phyloP scores from a whole-genome alignment of 371 early-diverging fungal species.

The Funneliformis caledonium region DNA sequence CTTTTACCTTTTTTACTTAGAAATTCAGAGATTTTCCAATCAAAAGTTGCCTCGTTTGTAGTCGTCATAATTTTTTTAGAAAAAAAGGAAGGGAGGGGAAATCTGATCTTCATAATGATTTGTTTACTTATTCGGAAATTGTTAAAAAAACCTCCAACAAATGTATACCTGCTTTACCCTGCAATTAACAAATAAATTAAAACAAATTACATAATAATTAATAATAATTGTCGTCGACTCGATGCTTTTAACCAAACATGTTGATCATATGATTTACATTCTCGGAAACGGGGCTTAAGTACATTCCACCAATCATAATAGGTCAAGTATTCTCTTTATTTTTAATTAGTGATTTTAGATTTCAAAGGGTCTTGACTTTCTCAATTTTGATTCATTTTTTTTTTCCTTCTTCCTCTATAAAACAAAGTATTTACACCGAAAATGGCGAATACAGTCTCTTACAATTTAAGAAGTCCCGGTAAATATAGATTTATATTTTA shows the following conservation, averaged over 20 bases:
- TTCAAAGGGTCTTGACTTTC: too few species aligned
- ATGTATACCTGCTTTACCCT: too few species aligned
- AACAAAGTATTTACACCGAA: not conserved
- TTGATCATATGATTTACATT: too few species aligned
- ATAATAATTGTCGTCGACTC: too few species aligned
- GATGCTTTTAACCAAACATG: too few species aligned
- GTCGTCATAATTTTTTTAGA: not conserved
- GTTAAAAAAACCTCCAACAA: not conserved
- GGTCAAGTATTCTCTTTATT: not conserved
- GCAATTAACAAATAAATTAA: too few species aligned
- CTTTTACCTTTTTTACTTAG: not conserved
- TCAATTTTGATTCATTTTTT: too few species aligned
- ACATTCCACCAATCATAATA: not conserved
- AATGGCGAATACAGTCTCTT: conserved; percentile 8
- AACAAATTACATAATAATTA: too few species aligned
- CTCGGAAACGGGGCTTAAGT: too few species aligned
- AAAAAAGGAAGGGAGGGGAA: not conserved
- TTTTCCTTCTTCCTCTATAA: too few species aligned
- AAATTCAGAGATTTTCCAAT: not conserved
- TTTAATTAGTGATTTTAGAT: too few species aligned
- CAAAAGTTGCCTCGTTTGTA: not conserved
- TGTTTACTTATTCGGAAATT: not conserved
- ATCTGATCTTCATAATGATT: not conserved
- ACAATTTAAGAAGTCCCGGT: conserved; percentile 39
- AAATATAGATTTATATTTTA: not conserved